phyloP scores from a whole-genome alignment of 345 rosid species.

The Rhizophora apiculata region DNA sequence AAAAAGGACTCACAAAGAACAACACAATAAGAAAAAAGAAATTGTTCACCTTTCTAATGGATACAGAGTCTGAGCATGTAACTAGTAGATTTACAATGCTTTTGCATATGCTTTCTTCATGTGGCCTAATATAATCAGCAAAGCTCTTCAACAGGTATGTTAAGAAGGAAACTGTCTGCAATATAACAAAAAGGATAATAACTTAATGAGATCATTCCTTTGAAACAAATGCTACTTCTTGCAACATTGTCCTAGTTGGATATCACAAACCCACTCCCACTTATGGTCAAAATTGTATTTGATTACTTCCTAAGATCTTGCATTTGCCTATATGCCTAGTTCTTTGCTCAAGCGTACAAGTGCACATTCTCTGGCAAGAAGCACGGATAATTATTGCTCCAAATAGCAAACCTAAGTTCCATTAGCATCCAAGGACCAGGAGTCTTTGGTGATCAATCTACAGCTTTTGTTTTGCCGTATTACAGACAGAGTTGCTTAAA shows the following conservation, averaged over 20 bases:
- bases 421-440: neutral
- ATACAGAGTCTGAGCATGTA: constrained; percentile 94
- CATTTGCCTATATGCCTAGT: neutral
- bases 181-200: constrained; percentile 10
- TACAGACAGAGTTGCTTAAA: neutral
- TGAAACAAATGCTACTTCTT: neutral
- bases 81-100: constrained; percentile 98
- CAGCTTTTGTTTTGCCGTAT: neutral
- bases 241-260: no score
- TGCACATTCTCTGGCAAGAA: no score
- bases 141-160: constrained; percentile 93
- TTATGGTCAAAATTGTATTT: neutral
- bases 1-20: constrained; percentile 4
- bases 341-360: neutral
- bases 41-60: constrained; percentile 76
- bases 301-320: neutral
- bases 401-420: neutral
- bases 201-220: neutral
- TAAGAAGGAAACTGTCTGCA: constrained; percentile 97
- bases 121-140: constrained; percentile 92
- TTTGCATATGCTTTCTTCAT: constrained; percentile 94
- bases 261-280: neutral
- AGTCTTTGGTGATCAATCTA: neutral
- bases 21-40: constrained; percentile 5
- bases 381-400: neutral